These are phyloP conservation scores for Talaromyces verruculosus DNA, from an alignment of 2,329 filamentous ascomycete genomes.

Conservation along the genomic window DNA sequence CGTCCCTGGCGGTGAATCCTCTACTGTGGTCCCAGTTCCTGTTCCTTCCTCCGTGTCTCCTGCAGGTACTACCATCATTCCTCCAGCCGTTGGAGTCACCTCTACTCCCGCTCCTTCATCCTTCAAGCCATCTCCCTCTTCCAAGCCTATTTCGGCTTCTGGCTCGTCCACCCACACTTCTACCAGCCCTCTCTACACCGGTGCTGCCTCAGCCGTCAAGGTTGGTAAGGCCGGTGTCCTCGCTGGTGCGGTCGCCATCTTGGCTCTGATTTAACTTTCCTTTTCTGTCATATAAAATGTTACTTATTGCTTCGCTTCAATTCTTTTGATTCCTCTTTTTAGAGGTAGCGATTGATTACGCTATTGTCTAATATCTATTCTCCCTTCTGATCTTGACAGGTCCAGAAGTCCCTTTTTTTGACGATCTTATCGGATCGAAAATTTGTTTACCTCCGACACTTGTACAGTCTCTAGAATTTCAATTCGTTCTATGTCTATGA, in stretches of 20 bases:
- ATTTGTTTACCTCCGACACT: background rate
- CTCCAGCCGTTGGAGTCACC: slow-evolving; percentile 7
- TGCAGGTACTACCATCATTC: background rate
- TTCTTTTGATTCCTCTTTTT: slow-evolving; percentile 2
- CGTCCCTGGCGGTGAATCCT: background rate
- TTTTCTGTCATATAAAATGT: slow-evolving; percentile 6
- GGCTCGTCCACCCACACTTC: slow-evolving; percentile 13
- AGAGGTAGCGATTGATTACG: slow-evolving; percentile 19
- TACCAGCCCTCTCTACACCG: slow-evolving; percentile 14
- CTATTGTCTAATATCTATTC: slow-evolving; percentile 21
- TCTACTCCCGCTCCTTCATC: slow-evolving; percentile 3
- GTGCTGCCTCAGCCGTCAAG: slow-evolving; percentile 15
- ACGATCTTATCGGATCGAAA: slow-evolving; percentile 6
- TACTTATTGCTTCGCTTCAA: background rate
- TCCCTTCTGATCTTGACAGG: background rate
- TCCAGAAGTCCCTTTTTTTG: background rate
- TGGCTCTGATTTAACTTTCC: slow-evolving; percentile 12
- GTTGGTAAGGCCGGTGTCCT: background rate
- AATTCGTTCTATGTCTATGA: background rate
- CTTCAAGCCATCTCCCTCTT: background rate
- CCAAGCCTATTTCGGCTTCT: background rate
- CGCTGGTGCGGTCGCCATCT: slow-evolving; percentile 14
- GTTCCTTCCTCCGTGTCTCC: slow-evolving; percentile 3
- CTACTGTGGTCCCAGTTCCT: background rate
- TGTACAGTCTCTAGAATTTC: slow-evolving; percentile 13